phyloP scores from a whole-genome alignment of 1,284 basidiomycete genomes.

The Marasmius oreades region DNA sequence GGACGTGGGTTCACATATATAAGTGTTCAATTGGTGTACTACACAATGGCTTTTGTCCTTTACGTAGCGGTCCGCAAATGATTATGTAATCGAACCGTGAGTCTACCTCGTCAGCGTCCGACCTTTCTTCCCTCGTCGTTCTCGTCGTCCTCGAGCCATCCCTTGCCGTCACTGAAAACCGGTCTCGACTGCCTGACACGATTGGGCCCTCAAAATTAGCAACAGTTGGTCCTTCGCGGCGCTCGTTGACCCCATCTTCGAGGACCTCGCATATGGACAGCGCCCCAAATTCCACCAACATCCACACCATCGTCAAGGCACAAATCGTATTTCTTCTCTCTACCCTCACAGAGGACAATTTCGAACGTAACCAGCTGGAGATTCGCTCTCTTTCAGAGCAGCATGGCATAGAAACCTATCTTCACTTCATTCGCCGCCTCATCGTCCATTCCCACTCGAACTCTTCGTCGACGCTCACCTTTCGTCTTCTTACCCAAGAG shows the following conservation, averaged over 20 bases:
- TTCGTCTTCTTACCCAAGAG: conserved; percentile 83
- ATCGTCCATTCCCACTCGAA: conserved; percentile 81
- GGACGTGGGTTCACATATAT: no score
- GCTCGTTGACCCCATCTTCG: conserved; percentile 68
- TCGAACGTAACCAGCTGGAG: conserved; percentile 86
- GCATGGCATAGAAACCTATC: conserved; percentile 92
- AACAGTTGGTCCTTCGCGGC: conserved; percentile 72
- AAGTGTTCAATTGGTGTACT: no score
- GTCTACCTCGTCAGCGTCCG: neutral
- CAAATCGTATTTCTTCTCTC: conserved; percentile 93
- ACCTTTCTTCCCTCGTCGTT: neutral
- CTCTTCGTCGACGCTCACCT: conserved; percentile 68
- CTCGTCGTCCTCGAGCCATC: neutral
- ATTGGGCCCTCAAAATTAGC: conserved; percentile 58
- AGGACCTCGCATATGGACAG: conserved; percentile 65
- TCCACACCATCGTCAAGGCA: conserved; percentile 78
- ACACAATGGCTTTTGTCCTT: no score
- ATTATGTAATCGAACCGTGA: neutral
- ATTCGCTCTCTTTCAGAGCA: conserved; percentile 91
- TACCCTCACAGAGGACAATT: conserved; percentile 92
- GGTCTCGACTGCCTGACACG: conserved; percentile 2
- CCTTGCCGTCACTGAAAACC: neutral
- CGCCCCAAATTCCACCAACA: conserved; percentile 48
- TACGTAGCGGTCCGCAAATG: neutral
- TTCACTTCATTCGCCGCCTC: conserved; percentile 92